These are phyloP conservation scores for Megacollybia marginata DNA, from an alignment of 768 basidiomycete genomes.

Conservation along the genomic window DNA sequence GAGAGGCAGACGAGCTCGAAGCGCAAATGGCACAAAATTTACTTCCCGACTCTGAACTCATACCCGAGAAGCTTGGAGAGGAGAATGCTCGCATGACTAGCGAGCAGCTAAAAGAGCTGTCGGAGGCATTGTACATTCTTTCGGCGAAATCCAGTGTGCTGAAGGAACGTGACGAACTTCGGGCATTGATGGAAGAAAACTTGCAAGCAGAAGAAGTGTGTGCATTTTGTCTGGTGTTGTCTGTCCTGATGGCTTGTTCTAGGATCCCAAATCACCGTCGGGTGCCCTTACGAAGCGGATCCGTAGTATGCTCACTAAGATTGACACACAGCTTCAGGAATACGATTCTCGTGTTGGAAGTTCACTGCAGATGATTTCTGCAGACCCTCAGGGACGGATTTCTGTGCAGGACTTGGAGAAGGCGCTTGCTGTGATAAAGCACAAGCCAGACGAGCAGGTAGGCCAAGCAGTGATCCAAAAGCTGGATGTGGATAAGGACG, in stretches of 20 bases:
- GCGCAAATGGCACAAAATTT: constrained; percentile 73
- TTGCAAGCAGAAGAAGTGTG: constrained; percentile 77
- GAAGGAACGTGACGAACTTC: constrained; percentile 91
- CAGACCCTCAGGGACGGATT: constrained; percentile 83
- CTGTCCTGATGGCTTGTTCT: constrained; percentile 2
- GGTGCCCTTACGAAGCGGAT: constrained; percentile 94
- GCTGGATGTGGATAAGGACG: constrained; percentile 93
- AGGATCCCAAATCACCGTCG: constrained; percentile 76
- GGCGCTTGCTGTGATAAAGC: constrained; percentile 89
- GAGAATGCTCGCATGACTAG: constrained; percentile 93
- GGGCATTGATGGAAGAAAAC: constrained; percentile 91
- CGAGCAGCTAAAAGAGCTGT: constrained; percentile 91
- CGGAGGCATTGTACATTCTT: constrained; percentile 83
- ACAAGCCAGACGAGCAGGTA: constrained; percentile 84
- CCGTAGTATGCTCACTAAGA: constrained; percentile 90
- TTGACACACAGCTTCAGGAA: constrained; percentile 85
- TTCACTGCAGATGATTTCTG: constrained; percentile 80
- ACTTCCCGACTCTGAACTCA: constrained; percentile 82
- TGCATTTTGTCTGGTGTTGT: constrained; percentile 2
- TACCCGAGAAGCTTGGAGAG: constrained; percentile 50
- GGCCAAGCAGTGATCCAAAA: constrained; percentile 86
- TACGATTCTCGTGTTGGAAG: constrained; percentile 86
- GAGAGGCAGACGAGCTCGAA: constrained; percentile 75
- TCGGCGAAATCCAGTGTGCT: constrained; percentile 92
- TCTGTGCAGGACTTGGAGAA: constrained; percentile 84